Percentiles rank a stretch among this genome's conserved stretches.
Conservation (phyloP, 352 stramenopile species). For the Phytopythium sindhum region DNA sequence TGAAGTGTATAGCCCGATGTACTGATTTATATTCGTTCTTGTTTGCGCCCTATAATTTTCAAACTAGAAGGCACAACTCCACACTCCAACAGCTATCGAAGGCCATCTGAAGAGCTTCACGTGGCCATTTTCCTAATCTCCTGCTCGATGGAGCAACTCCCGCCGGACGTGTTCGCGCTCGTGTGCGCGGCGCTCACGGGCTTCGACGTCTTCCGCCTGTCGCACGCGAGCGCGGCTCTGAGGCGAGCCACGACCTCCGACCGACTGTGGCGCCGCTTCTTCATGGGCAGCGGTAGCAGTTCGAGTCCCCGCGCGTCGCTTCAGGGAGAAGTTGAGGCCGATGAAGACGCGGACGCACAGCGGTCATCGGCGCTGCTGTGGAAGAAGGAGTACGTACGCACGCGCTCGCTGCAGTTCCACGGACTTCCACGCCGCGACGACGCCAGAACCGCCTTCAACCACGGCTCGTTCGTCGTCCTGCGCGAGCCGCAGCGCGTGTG, state of each 20-base stretch:
- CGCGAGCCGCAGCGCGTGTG: not conserved
- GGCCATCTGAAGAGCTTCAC: too few species aligned
- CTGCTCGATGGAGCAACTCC: constrained; percentile 1
- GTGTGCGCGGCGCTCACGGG: constrained; percentile 6
- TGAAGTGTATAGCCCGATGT: not conserved
- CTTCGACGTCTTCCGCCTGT: constrained; percentile 5
- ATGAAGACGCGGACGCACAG: not conserved
- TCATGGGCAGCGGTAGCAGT: not conserved
- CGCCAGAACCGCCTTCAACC: not conserved
- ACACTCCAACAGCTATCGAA: not conserved
- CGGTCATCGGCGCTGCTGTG: not conserved
- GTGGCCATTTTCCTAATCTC: not conserved
- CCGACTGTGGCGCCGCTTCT: not conserved
- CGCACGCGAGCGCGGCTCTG: not conserved
- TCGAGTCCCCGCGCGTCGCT: not conserved
- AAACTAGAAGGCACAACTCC: not conserved
- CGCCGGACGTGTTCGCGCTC: not conserved
- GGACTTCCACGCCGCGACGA: not conserved
- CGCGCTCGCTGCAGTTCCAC: constrained; percentile 3
- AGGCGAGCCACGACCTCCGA: not conserved
- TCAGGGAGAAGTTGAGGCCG: not conserved
- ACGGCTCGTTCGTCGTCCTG: not conserved
- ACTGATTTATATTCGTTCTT: not conserved
- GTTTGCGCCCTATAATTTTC: not conserved
- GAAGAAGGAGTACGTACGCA: constrained; percentile 4